Conservation (phyloP, 2,329 filamentous ascomycete genomes). For the Aureobasidium sp. region DNA sequence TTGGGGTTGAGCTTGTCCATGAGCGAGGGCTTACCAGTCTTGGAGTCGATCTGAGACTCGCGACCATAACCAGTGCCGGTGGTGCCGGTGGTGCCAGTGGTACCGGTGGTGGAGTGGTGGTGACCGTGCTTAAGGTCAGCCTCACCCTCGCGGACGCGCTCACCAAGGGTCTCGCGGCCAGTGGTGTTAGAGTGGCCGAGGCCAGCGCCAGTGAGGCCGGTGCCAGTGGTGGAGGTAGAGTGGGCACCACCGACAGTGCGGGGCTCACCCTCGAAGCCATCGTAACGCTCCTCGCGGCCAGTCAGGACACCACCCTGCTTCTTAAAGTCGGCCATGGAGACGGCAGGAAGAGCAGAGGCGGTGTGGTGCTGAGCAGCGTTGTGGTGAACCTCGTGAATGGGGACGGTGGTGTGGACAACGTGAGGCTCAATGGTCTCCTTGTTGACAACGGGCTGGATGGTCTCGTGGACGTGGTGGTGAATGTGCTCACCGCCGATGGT, state of each 20-base stretch:
- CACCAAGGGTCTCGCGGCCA: slow-evolving; percentile 1
- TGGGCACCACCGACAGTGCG: slow-evolving; percentile 37
- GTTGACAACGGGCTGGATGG: slow-evolving; percentile 63
- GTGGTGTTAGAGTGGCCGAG: slow-evolving; percentile 2
- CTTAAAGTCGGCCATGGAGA: slow-evolving; percentile 60
- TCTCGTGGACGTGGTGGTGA: slow-evolving; percentile 61
- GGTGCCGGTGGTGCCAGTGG: slow-evolving; percentile 14
- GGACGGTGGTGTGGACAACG: slow-evolving; percentile 63
- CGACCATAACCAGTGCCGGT: slow-evolving; percentile 2
- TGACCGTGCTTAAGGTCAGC: background rate
- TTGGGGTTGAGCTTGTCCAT: slow-evolving; percentile 50
- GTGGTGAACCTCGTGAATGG: slow-evolving; percentile 66
- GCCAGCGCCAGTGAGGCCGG: slow-evolving; percentile 1
- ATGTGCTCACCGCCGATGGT: slow-evolving; percentile 55
- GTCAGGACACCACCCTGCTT: slow-evolving; percentile 47
- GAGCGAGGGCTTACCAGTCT: slow-evolving; percentile 39
- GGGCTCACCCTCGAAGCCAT: slow-evolving; percentile 58
- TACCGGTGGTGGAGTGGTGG: background rate
- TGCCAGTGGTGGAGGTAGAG: slow-evolving; percentile 15
- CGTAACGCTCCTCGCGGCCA: slow-evolving; percentile 50
- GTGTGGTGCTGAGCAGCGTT: slow-evolving; percentile 60
- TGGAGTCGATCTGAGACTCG: slow-evolving; percentile 11
- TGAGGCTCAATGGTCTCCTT: slow-evolving; percentile 60
- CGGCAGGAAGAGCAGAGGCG: slow-evolving; percentile 55
- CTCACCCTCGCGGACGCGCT: slow-evolving; percentile 10